phyloP scores from a whole-genome alignment of 1,284 basidiomycete species.

The Bjerkandera adusta region DNA sequence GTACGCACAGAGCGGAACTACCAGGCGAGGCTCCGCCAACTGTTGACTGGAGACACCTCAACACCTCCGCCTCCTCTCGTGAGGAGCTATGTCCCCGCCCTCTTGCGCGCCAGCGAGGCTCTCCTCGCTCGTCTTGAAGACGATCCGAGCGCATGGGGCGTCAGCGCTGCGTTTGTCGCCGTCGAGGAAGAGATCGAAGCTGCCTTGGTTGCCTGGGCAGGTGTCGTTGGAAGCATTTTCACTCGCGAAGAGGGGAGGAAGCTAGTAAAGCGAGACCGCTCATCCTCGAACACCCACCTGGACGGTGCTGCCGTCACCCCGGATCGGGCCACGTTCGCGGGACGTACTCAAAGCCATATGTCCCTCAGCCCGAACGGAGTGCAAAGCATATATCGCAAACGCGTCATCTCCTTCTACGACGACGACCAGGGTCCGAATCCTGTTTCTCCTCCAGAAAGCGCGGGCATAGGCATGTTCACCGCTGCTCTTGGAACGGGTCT shows the following conservation, averaged over 20 bases:
- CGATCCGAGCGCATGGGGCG: conserved; percentile 60
- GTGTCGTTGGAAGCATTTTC: conserved; percentile 60
- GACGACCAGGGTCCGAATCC: not conserved
- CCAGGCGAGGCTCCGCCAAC: conserved; percentile 44
- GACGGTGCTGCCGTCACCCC: too few species aligned
- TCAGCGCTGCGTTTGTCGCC: conserved; percentile 56
- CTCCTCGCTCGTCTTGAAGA: conserved; percentile 48
- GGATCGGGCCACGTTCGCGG: too few species aligned
- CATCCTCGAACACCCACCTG: too few species aligned
- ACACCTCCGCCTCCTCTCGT: conserved; percentile 52
- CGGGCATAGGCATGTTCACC: conserved; percentile 27
- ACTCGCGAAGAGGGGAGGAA: conserved; percentile 25
- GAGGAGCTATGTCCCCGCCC: conserved; percentile 45
- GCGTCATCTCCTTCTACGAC: conserved; percentile 10
- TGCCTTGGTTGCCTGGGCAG: conserved; percentile 62
- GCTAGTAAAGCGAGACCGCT: conserved; percentile 17
- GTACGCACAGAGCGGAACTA: conserved; percentile 67
- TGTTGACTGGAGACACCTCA: conserved; percentile 35
- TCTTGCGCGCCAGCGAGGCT: conserved; percentile 46
- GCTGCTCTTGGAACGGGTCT: conserved; percentile 31
- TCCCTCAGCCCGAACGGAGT: too few species aligned
- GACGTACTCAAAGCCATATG: too few species aligned
- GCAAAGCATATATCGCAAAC: conserved; percentile 10
- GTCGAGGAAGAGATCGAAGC: conserved; percentile 51
- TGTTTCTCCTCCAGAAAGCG: not conserved